Conservation (phyloP, 768 basidiomycete species). For the Leccinum aurantiacum region DNA sequence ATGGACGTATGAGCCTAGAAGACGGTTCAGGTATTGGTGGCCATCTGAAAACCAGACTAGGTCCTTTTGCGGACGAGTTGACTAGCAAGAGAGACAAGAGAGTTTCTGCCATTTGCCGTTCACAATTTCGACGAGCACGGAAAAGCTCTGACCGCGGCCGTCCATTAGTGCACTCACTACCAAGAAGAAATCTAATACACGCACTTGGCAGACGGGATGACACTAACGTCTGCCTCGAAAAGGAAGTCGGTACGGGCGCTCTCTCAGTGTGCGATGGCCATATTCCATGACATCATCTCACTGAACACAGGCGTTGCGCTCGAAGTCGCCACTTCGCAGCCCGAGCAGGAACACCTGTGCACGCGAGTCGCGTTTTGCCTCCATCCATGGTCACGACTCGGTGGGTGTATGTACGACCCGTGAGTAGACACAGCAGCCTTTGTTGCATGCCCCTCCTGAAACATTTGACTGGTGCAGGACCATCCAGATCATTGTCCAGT, state of each 20-base stretch:
- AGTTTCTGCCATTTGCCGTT: slow-evolving; percentile 51
- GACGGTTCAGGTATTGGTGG: slow-evolving; percentile 68
- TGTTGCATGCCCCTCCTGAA: background rate
- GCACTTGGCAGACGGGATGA: background rate
- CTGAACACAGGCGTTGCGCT: slow-evolving; percentile 44
- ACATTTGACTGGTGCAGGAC: slow-evolving; percentile 13
- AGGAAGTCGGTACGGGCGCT: slow-evolving; percentile 1
- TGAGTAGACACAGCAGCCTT: slow-evolving; percentile 39
- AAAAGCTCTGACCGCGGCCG: no score
- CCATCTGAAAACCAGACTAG: slow-evolving; percentile 80
- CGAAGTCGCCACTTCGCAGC: slow-evolving; percentile 39
- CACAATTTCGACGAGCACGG: no score
- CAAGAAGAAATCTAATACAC: background rate
- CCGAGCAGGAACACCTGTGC: slow-evolving; percentile 16
- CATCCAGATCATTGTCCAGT: slow-evolving; percentile 46
- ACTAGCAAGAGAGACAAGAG: slow-evolving; percentile 81
- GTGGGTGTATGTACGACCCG: slow-evolving; percentile 76
- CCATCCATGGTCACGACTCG: slow-evolving; percentile 87
- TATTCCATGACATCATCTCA: slow-evolving; percentile 5
- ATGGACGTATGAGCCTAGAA: slow-evolving; percentile 70
- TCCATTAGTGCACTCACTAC: no score
- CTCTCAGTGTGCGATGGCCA: background rate
- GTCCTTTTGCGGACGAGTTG: slow-evolving; percentile 79
- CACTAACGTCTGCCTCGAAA: slow-evolving; percentile 1
- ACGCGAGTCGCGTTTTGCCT: slow-evolving; percentile 65